Conservation (phyloP, 495 filamentous ascomycete species). For the Niebla homalea region DNA sequence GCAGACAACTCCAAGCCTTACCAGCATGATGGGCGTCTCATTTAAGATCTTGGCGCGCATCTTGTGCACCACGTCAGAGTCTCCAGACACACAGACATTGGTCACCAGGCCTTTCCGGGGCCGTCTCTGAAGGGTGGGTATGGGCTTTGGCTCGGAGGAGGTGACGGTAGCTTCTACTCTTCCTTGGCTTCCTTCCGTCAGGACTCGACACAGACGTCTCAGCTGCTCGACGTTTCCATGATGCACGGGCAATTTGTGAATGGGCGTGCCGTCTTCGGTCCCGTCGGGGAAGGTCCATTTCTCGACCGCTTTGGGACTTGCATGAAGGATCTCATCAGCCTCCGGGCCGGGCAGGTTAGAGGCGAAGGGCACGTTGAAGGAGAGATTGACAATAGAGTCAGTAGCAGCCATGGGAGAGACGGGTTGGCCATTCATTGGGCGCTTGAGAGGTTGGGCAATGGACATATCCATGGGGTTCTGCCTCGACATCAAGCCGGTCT, state of each 20-base stretch:
- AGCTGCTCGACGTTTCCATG: slow-evolving; percentile 67
- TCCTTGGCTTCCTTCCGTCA: slow-evolving; percentile 56
- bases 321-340: slow-evolving; percentile 80
- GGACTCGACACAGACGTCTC: slow-evolving; percentile 60
- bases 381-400: slow-evolving; percentile 60
- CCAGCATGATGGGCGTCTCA: slow-evolving; percentile 75
- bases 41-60: slow-evolving; percentile 75
- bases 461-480: slow-evolving; percentile 58
- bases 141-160: slow-evolving; percentile 66
- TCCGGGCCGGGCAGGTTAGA: slow-evolving; percentile 84
- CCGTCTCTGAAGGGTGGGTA: slow-evolving; percentile 49
- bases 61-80: slow-evolving; percentile 69
- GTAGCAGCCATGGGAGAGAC: slow-evolving; percentile 49
- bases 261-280: slow-evolving; percentile 64
- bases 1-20: slow-evolving; percentile 31
- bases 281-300: slow-evolving; percentile 88
- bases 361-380: slow-evolving; percentile 92
- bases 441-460: slow-evolving; percentile 52
- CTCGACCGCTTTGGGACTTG: slow-evolving; percentile 64
- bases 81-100: slow-evolving; percentile 79
- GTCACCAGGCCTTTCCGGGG: slow-evolving; percentile 63
- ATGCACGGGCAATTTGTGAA: slow-evolving; percentile 80
- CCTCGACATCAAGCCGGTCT: slow-evolving; percentile 66
- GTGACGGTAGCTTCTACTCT: slow-evolving; percentile 69
- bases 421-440: slow-evolving; percentile 47